Evolutionary conservation across 2,329 filamentous ascomycete genomes (phyloP).

Genomic region (Trichoderma citrinoviride): DNA sequence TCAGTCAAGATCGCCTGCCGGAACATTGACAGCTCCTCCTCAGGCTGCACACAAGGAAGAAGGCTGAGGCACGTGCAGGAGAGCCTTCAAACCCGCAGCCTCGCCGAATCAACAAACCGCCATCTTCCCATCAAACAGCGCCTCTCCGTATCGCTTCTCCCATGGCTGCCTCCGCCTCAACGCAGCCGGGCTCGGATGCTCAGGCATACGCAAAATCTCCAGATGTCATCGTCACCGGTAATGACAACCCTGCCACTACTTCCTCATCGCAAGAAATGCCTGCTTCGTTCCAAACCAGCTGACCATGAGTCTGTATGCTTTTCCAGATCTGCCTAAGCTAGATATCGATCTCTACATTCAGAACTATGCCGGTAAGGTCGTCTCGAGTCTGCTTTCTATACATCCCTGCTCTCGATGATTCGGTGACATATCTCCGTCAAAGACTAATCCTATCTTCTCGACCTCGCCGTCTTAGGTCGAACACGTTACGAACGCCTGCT

Average conservation of each 20-base stretch:
- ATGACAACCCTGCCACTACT: neutral
- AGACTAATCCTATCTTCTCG: neutral
- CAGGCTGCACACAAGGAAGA: neutral
- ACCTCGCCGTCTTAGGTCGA: constrained; percentile 55
- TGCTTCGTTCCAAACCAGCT: neutral
- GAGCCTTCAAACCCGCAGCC: constrained; percentile 11
- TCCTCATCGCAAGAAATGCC: neutral
- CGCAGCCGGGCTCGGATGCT: constrained; percentile 13
- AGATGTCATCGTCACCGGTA: constrained; percentile 46
- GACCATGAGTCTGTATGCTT: neutral
- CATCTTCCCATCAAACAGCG: neutral
- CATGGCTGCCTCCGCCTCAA: constrained; percentile 12
- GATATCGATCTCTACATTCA: constrained; percentile 88
- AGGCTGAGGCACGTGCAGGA: constrained; percentile 22
- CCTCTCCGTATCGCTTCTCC: neutral
- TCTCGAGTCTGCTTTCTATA: neutral
- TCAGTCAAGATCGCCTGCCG: neutral
- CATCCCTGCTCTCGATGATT: neutral
- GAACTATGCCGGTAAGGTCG: constrained; percentile 73
- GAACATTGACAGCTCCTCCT: constrained; percentile 4
- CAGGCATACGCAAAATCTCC: constrained; percentile 6
- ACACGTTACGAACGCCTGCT: constrained; percentile 78
- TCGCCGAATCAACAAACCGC: constrained; percentile 2
- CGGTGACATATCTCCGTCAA: neutral
- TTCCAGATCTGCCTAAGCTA: constrained; percentile 74